Conservation (phyloP, 1,284 basidiomycete species). For the Tetrapyrgos nigripes region DNA sequence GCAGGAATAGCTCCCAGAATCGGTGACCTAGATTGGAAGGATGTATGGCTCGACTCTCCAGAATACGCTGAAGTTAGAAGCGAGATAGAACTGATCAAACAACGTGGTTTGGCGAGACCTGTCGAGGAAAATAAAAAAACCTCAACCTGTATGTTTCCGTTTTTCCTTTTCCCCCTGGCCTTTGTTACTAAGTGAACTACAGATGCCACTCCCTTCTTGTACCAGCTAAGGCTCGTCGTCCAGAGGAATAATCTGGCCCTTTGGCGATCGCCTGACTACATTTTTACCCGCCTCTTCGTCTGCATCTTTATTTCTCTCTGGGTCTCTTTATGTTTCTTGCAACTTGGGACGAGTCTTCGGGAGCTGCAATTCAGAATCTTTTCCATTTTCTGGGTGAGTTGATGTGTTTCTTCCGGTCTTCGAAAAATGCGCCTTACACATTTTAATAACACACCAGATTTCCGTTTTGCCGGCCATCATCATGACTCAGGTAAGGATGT, state of each 20-base stretch:
- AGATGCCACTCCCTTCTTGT: constrained; percentile 82
- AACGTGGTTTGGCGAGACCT: constrained; percentile 45
- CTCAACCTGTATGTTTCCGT: constrained; percentile 50
- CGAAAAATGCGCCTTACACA: neutral
- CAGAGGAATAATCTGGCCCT: constrained; percentile 77
- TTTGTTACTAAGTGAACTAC: neutral
- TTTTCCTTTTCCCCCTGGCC: neutral
- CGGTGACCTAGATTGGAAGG: constrained; percentile 78
- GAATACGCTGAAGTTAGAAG: constrained; percentile 45
- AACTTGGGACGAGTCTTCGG: constrained; percentile 65
- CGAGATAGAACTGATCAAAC: constrained; percentile 54
- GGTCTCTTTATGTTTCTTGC: constrained; percentile 86
- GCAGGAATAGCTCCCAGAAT: constrained; percentile 72
- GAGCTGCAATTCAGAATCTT: constrained; percentile 89
- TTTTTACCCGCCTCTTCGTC: constrained; percentile 84
- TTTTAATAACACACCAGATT: constrained; percentile 49
- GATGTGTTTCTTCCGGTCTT: neutral
- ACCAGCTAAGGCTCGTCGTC: constrained; percentile 82
- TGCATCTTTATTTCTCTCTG: constrained; percentile 81
- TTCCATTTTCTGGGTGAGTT: constrained; percentile 69
- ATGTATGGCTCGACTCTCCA: constrained; percentile 70
- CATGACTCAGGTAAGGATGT: too few relatives aligned
- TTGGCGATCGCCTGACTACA: constrained; percentile 86
- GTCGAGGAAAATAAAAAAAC: constrained; percentile 44
- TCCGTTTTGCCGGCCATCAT: constrained; percentile 78